Evolutionary conservation across 1,139 yeast species (phyloP), one percentile per base, ranked within the genome.

Genomic region (Protomyces pachydermus): DNA sequence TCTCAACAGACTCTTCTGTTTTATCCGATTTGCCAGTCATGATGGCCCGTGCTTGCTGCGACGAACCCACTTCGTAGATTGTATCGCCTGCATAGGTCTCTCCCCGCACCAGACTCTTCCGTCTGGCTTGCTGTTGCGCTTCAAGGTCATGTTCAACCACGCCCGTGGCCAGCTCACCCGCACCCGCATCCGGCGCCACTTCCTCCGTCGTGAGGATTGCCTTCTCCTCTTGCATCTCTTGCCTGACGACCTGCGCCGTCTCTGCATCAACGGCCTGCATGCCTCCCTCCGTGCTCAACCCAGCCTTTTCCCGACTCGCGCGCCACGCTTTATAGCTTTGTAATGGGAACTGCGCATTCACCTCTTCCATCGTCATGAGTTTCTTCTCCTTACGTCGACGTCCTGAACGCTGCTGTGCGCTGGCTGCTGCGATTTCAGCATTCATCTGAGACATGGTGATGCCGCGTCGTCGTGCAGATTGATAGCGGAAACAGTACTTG

Each of bases 261-360:
- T 58, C 62, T 16, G 53, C 56, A 8, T 50, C 62, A 16, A 58
- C 56, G 0, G 56, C 62, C 56, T 58, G 54, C 34, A 60, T 56
- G n/a, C 67, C 69, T 9, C 68, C 68, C n/a, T 64, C 69, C 12
- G 61, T 52, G 14, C 68, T 56, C 42, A 66, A 54, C 6, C 69
- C 67, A 12, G 66, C 66, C 16, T 58, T 42, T 38, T 69, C 65
- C 4, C 69, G 65, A 60, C 64, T 61, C 54, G 64, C 60, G 9
- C 69, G 54, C 71, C 72, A 70, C 12, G 56, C 46, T 61, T 78
- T 74, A 72, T 86, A 87, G 1, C 86, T 79, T 69, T 82, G 81
- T 39, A 78, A 75, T 0, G 95, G 95, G 72, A 88, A 88, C 61
- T 85, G 75, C 56, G 79, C 80, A 63, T 87, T 85, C 28, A 88